A percentile compares a stretch with the other conserved stretches of the same genome.
These are phyloP conservation scores for Aspergillus quadricinctus DNA, from an alignment of 2,329 filamentous ascomycete genomes.

Conservation along the genomic window DNA sequence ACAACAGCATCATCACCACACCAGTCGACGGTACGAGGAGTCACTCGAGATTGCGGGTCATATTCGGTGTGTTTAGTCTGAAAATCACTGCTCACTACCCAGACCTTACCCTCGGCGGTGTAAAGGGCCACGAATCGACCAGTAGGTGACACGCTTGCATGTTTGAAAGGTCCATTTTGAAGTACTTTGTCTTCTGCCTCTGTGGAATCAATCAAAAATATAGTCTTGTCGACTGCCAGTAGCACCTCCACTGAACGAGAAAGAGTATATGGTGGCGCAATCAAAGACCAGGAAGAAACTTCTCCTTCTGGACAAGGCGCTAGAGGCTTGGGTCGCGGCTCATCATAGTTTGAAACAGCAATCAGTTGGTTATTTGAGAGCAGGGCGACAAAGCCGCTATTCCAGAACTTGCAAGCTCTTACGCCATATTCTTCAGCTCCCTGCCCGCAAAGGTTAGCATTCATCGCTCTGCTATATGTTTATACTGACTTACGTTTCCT, in stretches of 20 bases:
- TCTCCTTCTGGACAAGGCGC: constrained; percentile 71
- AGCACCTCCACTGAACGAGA: constrained; percentile 92
- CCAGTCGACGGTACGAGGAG: constrained; percentile 87
- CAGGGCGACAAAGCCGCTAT: constrained; percentile 85
- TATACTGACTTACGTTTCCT: constrained; percentile 56
- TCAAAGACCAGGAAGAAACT: constrained; percentile 83
- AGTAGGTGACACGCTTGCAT: constrained; percentile 87
- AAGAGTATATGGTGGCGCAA: constrained; percentile 81
- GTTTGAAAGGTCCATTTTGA: constrained; percentile 86
- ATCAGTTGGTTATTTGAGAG: constrained; percentile 83
- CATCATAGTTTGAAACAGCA: constrained; percentile 81
- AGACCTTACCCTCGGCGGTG: constrained; percentile 76
- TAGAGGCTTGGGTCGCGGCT: constrained; percentile 81
- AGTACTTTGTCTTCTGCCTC: constrained; percentile 89
- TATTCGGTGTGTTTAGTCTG: constrained; percentile 90
- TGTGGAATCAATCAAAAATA: constrained; percentile 80
- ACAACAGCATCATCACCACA: constrained; percentile 92
- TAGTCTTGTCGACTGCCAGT: constrained; percentile 75
- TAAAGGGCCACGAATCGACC: constrained; percentile 86
- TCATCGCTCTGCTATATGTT: background rate
- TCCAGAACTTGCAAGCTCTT: constrained; percentile 85
- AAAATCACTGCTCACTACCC: constrained; percentile 93
- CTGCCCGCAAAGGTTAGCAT: constrained; percentile 28
- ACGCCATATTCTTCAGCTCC: constrained; percentile 86
- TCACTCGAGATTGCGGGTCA: constrained; percentile 77